phyloP scores from a whole-genome alignment of 805 yeast species.

The Teunomyces stri region DNA sequence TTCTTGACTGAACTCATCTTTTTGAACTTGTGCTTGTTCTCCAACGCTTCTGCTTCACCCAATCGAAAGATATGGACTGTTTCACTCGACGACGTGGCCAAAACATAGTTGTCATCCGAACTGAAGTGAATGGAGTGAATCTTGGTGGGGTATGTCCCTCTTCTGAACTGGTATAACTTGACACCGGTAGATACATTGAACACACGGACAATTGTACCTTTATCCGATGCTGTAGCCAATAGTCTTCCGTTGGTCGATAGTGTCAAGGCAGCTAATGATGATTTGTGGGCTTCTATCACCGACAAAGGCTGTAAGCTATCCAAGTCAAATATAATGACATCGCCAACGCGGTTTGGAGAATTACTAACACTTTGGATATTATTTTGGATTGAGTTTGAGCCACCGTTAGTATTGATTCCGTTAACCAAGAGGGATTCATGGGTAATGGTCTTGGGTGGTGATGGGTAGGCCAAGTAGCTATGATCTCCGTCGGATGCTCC shows the following conservation, averaged over 20 bases:
- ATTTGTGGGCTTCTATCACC: conserved; percentile 82
- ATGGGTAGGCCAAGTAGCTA: conserved; percentile 68
- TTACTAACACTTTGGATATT: conserved; percentile 40
- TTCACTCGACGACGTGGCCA: conserved; percentile 86
- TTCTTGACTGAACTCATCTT: conserved; percentile 13
- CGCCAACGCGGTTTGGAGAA: conserved; percentile 55
- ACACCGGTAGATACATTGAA: conserved; percentile 67
- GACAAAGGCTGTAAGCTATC: conserved; percentile 70
- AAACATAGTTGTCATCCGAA: conserved; percentile 61
- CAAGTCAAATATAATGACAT: conserved; percentile 78
- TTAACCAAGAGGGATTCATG: conserved; percentile 41
- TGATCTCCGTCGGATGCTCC: conserved; percentile 25
- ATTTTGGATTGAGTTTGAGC: conserved; percentile 36
- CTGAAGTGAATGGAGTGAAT: conserved; percentile 78
- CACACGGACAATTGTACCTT: conserved; percentile 87
- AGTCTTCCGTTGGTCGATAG: conserved; percentile 74
- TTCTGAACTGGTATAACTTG: conserved; percentile 67
- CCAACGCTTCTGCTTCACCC: conserved; percentile 49
- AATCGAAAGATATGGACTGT: conserved; percentile 90
- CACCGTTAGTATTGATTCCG: conserved; percentile 42
- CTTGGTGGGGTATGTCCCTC: conserved; percentile 83
- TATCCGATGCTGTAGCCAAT: conserved; percentile 84
- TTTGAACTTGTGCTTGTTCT: conserved; percentile 33
- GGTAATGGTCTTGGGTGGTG: conserved; percentile 60
- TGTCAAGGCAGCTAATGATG: conserved; percentile 65